Evolutionary conservation across 495 filamentous ascomycete species (phyloP), one percentile per base, ranked within the genome.

Genomic region (Penicillium ochrochloron): DNA sequence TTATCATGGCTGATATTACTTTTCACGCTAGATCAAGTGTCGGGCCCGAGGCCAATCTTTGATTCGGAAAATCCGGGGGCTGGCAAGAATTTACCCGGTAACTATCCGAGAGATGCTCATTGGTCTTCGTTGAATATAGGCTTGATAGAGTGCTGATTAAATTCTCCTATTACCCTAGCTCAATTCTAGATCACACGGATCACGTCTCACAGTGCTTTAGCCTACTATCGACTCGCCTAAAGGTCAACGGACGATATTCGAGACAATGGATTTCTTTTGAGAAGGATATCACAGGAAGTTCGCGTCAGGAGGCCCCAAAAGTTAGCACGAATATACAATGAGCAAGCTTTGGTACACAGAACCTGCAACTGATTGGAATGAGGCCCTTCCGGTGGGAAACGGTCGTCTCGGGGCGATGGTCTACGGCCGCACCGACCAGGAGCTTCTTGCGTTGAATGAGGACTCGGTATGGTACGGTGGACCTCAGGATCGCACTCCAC

Each of bases 391-490:
- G 15, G 75, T 87, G 53, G 83, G 84, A 10, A 86, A 86, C 70
- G 83, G 83, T 34, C 73, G 83, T 33, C 72, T 86, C 11, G 84
- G 83, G 6, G 83, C 78, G 33, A 76, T 82, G 70, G 70, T 87
- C 33, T 80, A 78, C 63, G 84, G 83, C 31, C 70, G 74, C 53
- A 75, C 76, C 35, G 69, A 71, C 21, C 77, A 74, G 9, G 84
- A 85, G 60, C 69, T 81, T 60, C 60, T 85, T n/a, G 70, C 74
- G 11, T 66, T 87, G 27, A 86, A 85, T 58, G 84, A 87, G 59
- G 80, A 85, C 62, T 82, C 82, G 7, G 70, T 85, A 11, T 85
- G 82, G 84, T 83, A 78, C 66, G 84, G 83, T 39, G 76, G 74
- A 15, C 74, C 74, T 25, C 78, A 82, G 66, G 70, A 84, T 60